phyloP scores from a whole-genome alignment of 2,329 filamentous ascomycete species.

The Juglanconis sp. region DNA sequence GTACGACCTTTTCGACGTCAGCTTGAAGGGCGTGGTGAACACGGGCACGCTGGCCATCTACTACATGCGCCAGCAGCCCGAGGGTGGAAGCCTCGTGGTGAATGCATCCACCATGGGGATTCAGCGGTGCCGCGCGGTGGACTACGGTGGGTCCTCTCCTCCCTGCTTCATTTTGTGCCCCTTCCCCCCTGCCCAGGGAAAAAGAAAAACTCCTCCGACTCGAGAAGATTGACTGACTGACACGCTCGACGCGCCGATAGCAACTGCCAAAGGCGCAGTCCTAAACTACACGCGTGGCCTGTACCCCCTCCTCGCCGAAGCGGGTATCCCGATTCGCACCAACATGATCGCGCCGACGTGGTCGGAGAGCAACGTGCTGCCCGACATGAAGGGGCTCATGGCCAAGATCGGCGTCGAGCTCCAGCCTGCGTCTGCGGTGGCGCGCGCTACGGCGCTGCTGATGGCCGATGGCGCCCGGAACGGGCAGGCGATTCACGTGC shows the following conservation, averaged over 20 bases:
- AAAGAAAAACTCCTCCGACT: not conserved
- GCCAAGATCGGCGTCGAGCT: constrained; percentile 35
- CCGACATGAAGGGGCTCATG: constrained; percentile 33
- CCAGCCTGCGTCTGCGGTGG: constrained; percentile 46
- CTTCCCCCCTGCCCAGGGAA: not conserved
- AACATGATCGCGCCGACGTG: constrained; percentile 55
- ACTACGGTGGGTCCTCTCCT: constrained; percentile 41
- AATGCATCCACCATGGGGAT: constrained; percentile 49
- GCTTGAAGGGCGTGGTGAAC: constrained; percentile 46
- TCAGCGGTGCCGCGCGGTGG: constrained; percentile 46
- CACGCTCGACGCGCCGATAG: constrained; percentile 22
- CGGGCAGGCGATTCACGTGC: constrained; percentile 51
- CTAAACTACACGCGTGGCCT: constrained; percentile 51
- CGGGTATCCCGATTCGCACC: constrained; percentile 46
- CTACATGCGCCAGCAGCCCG: constrained; percentile 45
- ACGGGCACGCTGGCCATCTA: constrained; percentile 46
- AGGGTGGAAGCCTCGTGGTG: constrained; percentile 52
- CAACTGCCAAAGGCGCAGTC: constrained; percentile 52
- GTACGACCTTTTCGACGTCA: constrained; percentile 44
- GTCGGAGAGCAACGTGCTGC: constrained; percentile 49
- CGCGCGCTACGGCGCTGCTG: constrained; percentile 43
- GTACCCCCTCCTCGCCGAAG: constrained; percentile 32
- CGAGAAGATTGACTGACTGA: constrained; percentile 15
- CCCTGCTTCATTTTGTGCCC: not conserved
- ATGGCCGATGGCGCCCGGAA: constrained; percentile 46